Evolutionary conservation across 2,329 filamentous ascomycete species (phyloP).

Genomic region (Tetracladium maxilliforme): DNA sequence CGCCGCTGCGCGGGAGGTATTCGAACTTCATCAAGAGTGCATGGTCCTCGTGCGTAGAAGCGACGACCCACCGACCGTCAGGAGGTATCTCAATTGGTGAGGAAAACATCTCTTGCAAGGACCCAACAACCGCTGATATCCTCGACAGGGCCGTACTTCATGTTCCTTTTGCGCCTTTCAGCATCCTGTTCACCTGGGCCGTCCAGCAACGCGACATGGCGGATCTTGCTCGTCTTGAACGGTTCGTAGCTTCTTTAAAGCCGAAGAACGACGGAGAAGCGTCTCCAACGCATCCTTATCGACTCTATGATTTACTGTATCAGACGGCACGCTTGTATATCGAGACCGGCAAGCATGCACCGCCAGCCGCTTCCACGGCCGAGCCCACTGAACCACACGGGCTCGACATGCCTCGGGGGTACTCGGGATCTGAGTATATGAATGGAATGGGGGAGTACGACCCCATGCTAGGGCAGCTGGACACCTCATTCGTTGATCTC

Average conservation of each 20-base stretch:
- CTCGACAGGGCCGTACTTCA: slow-evolving; percentile 17
- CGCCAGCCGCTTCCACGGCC: no score
- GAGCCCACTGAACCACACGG: no score
- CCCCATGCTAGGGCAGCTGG: no score
- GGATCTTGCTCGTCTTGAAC: slow-evolving; percentile 12
- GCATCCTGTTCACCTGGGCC: slow-evolving; percentile 17
- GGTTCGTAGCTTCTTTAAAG: slow-evolving; percentile 16
- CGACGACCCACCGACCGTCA: slow-evolving; percentile 13
- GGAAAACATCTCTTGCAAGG: slow-evolving; percentile 2
- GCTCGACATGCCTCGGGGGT: no score
- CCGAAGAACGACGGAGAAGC: slow-evolving; percentile 5
- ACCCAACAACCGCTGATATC: background rate
- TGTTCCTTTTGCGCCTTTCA: slow-evolving; percentile 21
- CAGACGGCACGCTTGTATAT: slow-evolving; percentile 15
- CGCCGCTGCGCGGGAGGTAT: slow-evolving; percentile 14
- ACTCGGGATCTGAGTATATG: no score
- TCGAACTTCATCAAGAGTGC: slow-evolving; percentile 18
- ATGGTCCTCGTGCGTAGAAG: slow-evolving; percentile 12
- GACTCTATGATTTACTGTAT: slow-evolving; percentile 18
- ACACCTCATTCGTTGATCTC: no score
- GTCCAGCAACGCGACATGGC: slow-evolving; percentile 11
- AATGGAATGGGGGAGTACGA: no score
- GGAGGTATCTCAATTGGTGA: slow-evolving; percentile 20
- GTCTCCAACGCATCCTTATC: slow-evolving; percentile 15
- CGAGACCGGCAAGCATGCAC: no score